Base-by-base conservation (phyloP, 768 basidiomycete genomes). In the Termitomyces sp. region DNA sequence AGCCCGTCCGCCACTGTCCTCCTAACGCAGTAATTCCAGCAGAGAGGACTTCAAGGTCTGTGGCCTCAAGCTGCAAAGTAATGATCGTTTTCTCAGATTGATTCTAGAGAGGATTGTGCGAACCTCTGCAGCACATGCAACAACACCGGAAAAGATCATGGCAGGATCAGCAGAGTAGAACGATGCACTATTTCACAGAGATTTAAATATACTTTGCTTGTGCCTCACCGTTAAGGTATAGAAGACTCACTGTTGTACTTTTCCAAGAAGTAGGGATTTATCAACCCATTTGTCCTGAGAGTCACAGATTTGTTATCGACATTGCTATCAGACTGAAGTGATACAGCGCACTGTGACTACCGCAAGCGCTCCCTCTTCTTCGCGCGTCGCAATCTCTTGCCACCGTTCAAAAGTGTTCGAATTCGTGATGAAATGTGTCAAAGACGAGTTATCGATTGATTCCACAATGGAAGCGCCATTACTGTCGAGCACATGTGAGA, bases 111-210 rank as follows among this genome's bases (percentile, higher is more conserved):
- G 31, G 37, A 37, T 22, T 24, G 30, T 30, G 68, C 79, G 57
- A 59, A 91, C 87, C 60, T 88, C 87, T 15, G 84, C 78, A 3
- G 86, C 83, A 65, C 87, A 87, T 0, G 86, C 89, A 11, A 89
- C 81, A 20, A 95, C 77, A 1, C 91, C 91, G 7, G 93, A 95
- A 73, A 96, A 95, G 50, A 94, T 79, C 78, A 85, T 83, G 0
- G 79, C 69, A 0, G 90, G 89, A 68, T 93, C 86, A 2, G 91
- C 77, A 2, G 93, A 95, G 73, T 86, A 95, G 67, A 76, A 83
- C 27, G 80, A 70, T 6, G 84, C 68, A 24, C 84, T 86, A 31
- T 22, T 24, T 59, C 37, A 59, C 27, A 42, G 37, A 63, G 13
- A 20, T 57, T 58, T 15, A 55, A 51, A 8, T 33, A 15, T 56